These are phyloP conservation scores for Phoenix dactylifera DNA, from an alignment of 176 grass and related monocot species.

Conservation along the genomic window DNA sequence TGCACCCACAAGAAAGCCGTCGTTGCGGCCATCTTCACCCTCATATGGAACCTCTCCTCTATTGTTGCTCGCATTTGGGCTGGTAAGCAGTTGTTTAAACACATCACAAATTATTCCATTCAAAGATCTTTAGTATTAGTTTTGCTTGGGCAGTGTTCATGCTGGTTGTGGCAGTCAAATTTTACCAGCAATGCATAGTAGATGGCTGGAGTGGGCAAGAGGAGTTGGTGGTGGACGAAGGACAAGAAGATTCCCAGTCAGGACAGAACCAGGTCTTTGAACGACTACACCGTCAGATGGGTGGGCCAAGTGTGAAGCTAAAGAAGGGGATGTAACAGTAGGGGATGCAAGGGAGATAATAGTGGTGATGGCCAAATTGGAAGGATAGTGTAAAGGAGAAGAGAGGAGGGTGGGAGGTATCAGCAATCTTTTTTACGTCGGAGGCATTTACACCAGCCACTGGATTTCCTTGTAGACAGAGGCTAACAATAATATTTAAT, in stretches of 20 bases:
- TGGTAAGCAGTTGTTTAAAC: constrained; percentile 16
- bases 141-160: constrained; percentile 55
- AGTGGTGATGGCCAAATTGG: too few species aligned
- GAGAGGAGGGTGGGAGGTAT: too few species aligned
- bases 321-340: constrained; percentile 14
- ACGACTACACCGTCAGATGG: constrained; percentile 10
- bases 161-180: constrained; percentile 67
- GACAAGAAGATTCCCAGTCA: constrained; percentile 13
- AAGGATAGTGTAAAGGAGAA: too few species aligned
- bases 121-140: too few species aligned
- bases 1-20: constrained; percentile 94
- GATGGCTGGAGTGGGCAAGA: constrained; percentile 36
- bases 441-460: too few species aligned
- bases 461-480: too few species aligned
- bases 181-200: constrained; percentile 67
- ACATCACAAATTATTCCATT: too few species aligned
- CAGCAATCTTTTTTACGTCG: too few species aligned
- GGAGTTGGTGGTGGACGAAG: constrained; percentile 7
- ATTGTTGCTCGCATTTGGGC: constrained; percentile 81
- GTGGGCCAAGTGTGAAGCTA: constrained; percentile 16
- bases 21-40: constrained; percentile 52
- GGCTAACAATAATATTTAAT: too few species aligned
- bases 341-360: too few species aligned
- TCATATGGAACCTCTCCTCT: constrained; percentile 90
- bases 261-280: not conserved